Conservation (phyloP, 164 flowering plant species). For the Annona cherimola region DNA sequence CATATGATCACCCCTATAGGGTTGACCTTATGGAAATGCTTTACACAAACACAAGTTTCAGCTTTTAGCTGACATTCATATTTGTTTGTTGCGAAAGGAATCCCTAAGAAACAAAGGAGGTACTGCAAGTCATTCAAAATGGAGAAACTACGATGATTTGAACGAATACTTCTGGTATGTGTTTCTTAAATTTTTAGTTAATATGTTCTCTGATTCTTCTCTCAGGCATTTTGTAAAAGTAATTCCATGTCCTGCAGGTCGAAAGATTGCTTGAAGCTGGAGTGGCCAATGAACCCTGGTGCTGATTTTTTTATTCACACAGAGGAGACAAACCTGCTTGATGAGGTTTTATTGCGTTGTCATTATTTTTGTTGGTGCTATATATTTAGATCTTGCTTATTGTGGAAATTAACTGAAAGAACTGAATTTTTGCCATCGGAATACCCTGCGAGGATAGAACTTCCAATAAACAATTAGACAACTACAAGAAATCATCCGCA, state of each 20-base stretch:
- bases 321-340: conserved; percentile 25
- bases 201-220: not conserved
- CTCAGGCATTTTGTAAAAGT: not conserved
- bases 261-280: conserved; percentile 55
- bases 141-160: conserved; percentile 99
- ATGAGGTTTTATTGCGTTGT: conserved; percentile 18
- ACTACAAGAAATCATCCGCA: no score
- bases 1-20: no score
- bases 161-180: conserved; percentile 96
- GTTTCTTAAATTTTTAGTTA: not conserved
- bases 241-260: conserved; percentile 44
- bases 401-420: not conserved
- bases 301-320: conserved; percentile 78
- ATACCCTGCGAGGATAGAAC: not conserved
- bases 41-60: not conserved
- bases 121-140: conserved; percentile 81
- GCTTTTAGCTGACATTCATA: conserved; percentile 7
- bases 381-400: not conserved
- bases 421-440: not conserved
- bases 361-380: no score
- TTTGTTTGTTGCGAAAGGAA: conserved; percentile 62
- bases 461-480: no score
- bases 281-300: conserved; percentile 75
- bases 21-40: no score
- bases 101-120: conserved; percentile 76